A percentile compares a stretch with the other conserved stretches of the same genome.
Conservation (phyloP, 495 filamentous ascomycete genomes). For the Tetracladium setigerum region DNA sequence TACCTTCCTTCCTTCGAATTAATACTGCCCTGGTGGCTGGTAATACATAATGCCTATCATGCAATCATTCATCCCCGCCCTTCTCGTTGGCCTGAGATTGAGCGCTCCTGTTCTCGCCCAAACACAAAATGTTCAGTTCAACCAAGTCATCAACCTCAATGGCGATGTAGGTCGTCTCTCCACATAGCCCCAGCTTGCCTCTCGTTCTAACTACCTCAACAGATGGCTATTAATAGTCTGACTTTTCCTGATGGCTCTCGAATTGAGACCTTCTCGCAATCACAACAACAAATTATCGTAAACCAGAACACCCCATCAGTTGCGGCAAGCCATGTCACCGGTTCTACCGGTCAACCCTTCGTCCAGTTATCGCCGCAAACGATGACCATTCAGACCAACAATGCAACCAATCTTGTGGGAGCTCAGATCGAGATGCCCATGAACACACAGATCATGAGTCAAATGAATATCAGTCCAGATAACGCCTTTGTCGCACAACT, state of each 20-base stretch:
- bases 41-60: slow-evolving; percentile 10
- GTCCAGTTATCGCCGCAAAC: slow-evolving; percentile 19
- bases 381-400: slow-evolving; percentile 20
- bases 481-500: slow-evolving; percentile 22
- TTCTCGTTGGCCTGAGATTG: slow-evolving; percentile 5
- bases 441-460: slow-evolving; percentile 14
- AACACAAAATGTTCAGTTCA: slow-evolving; percentile 18
- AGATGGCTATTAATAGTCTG: slow-evolving; percentile 22
- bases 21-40: slow-evolving; percentile 6
- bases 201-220: not conserved
- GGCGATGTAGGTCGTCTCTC: slow-evolving; percentile 20
- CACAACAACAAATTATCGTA: slow-evolving; percentile 22
- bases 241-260: slow-evolving; percentile 20
- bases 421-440: slow-evolving; percentile 23
- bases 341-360: slow-evolving; percentile 22
- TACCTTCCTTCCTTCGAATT: not conserved
- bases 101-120: slow-evolving; percentile 3
- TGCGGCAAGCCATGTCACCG: slow-evolving; percentile 20
- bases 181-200: not conserved
- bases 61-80: not conserved
- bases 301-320: slow-evolving; percentile 21
- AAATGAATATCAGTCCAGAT: slow-evolving; percentile 14
- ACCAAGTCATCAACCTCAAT: slow-evolving; percentile 27
- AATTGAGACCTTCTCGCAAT: slow-evolving; percentile 23
- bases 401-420: slow-evolving; percentile 22